phyloP scores from a whole-genome alignment of 345 rosid species.

The Lenwebbia sp. region DNA sequence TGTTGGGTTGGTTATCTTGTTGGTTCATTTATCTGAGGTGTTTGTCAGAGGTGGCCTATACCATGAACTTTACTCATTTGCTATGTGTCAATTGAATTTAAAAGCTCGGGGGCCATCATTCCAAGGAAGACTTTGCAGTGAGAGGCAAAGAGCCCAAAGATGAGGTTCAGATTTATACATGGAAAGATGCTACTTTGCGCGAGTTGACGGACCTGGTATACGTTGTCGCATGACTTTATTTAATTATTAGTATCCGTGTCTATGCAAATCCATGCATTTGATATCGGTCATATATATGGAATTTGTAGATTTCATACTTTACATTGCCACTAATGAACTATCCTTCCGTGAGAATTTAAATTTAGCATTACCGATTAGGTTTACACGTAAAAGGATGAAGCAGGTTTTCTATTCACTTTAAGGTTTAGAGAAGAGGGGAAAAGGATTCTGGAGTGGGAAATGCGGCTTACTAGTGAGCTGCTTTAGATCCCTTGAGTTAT shows the following conservation, averaged over 20 bases:
- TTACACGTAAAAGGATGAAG: background rate
- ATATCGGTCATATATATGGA: background rate
- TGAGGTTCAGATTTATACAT: constrained; percentile 94
- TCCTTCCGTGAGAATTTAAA: background rate
- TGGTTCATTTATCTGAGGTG: background rate
- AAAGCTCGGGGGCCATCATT: constrained; percentile 77
- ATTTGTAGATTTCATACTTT: background rate
- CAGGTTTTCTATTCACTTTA: background rate
- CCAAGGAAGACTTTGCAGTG: constrained; percentile 77
- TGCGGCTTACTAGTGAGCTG: background rate
- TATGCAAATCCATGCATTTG: background rate
- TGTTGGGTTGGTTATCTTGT: background rate
- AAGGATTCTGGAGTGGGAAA: background rate
- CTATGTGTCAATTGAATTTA: background rate
- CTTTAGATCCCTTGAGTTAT: background rate
- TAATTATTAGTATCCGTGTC: background rate
- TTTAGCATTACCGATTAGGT: background rate
- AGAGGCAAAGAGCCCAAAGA: constrained; percentile 96
- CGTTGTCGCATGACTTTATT: background rate
- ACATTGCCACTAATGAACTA: background rate
- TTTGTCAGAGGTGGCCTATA: background rate
- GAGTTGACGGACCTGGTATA: constrained; percentile 86
- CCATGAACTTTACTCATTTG: background rate
- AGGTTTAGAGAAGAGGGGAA: background rate
- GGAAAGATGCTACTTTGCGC: constrained; percentile 93